Evolutionary conservation across 2,329 filamentous ascomycete species (phyloP).

Genomic region (Pezicula radicicola): DNA sequence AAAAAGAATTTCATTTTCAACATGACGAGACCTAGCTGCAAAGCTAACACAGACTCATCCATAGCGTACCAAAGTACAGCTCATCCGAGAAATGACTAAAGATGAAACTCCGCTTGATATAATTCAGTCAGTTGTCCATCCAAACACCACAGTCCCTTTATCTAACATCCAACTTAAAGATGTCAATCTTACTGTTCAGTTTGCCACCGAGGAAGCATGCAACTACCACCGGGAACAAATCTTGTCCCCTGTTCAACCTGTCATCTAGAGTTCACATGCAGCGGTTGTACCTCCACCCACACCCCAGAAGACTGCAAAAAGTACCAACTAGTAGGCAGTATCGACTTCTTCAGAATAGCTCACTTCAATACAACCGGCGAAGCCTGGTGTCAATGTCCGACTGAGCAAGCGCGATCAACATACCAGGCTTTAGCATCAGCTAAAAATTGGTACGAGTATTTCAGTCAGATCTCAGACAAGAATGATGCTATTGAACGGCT

Average conservation of each 20-base stretch:
- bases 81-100: too few relatives aligned
- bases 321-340: conserved; percentile 1
- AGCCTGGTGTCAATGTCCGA: conserved; percentile 3
- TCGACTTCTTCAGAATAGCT: conserved; percentile 10
- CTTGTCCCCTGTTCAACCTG: conserved; percentile 10
- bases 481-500: neutral
- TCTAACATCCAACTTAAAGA: neutral
- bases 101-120: too few relatives aligned
- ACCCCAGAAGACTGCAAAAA: conserved; percentile 1
- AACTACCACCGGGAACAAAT: conserved; percentile 3
- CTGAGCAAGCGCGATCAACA: conserved; percentile 5
- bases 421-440: conserved; percentile 13
- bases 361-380: conserved; percentile 4
- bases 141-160: too few relatives aligned
- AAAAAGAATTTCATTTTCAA: too few relatives aligned
- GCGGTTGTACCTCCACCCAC: conserved; percentile 6
- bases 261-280: conserved; percentile 8
- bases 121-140: too few relatives aligned
- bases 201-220: conserved; percentile 11
- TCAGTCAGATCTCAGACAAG: conserved; percentile 14
- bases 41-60: too few relatives aligned
- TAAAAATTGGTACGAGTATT: conserved; percentile 15
- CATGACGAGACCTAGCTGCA: too few relatives aligned
- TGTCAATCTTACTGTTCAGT: conserved; percentile 13
- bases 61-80: too few relatives aligned